Evolutionary conservation across 1,139 yeast species (phyloP).

Genomic region (Geotrichum cucujoidarum): DNA sequence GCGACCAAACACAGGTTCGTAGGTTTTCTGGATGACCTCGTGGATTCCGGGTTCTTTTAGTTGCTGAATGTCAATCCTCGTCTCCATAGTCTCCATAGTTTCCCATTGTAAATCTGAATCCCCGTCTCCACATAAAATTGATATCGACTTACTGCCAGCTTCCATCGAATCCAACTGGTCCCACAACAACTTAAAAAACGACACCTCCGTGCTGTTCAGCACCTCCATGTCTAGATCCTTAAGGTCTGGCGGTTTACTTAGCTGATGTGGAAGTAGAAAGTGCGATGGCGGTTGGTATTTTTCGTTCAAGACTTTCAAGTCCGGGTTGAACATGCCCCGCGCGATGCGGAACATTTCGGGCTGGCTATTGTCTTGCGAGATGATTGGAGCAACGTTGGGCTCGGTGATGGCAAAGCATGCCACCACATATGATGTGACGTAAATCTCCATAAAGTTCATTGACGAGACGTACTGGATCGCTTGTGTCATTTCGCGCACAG

Average conservation of each 20-base stretch:
- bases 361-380: slow-evolving; percentile 8
- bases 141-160: slow-evolving; percentile 8
- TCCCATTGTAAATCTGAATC: neutral
- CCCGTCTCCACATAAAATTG: neutral
- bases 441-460: slow-evolving; percentile 6
- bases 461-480: slow-evolving; percentile 5
- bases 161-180: slow-evolving; percentile 14
- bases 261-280: neutral
- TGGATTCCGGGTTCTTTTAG: neutral
- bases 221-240: neutral
- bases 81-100: neutral
- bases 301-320: neutral
- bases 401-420: slow-evolving; percentile 11
- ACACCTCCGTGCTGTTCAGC: neutral
- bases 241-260: neutral
- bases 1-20: neutral
- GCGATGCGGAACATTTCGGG: slow-evolving; percentile 14
- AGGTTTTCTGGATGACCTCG: neutral
- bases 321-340: slow-evolving; percentile 11
- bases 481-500: slow-evolving; percentile 5
- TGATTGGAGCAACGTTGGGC: slow-evolving; percentile 8
- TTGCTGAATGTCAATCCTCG: neutral
- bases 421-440: slow-evolving; percentile 9
- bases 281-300: neutral
- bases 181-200: slow-evolving; percentile 6